Evolutionary conservation across 768 basidiomycete species (phyloP).

Genomic region (Pulveroboletus sp.): DNA sequence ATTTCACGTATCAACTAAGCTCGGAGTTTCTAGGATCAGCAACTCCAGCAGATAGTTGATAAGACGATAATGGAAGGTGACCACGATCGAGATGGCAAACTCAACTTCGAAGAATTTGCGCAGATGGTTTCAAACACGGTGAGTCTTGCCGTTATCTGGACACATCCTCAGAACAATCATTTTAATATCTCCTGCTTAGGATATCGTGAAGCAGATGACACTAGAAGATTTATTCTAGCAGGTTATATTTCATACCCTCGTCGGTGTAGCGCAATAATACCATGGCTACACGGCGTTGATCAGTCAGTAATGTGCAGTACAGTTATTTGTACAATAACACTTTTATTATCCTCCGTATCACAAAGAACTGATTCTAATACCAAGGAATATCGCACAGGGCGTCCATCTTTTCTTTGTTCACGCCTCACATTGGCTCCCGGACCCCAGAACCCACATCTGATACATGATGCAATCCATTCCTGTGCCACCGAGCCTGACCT

Average conservation of each 20-base stretch:
- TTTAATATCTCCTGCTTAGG: conserved; percentile 44
- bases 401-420: neutral
- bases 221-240: conserved; percentile 84
- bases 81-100: conserved; percentile 95
- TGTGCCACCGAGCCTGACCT: neutral
- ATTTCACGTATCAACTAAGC: neutral
- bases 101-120: conserved; percentile 96
- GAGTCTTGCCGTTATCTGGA: conserved; percentile 21
- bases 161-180: neutral
- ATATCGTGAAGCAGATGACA: conserved; percentile 99
- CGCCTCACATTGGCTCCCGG: neutral
- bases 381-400: neutral
- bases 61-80: conserved; percentile 99
- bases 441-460: neutral
- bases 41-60: conserved; percentile 98
- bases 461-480: neutral
- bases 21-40: conserved; percentile 70
- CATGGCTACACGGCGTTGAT: conserved; percentile 14
- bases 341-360: conserved; percentile 12
- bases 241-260: conserved; percentile 19
- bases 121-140: conserved; percentile 97
- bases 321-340: conserved; percentile 21
- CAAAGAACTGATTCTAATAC: conserved; percentile 4
- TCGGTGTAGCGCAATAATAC: conserved; percentile 15
- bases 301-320: conserved; percentile 10